phyloP scores from a whole-genome alignment of 768 basidiomycete genomes.

The Pholiota conissans region DNA sequence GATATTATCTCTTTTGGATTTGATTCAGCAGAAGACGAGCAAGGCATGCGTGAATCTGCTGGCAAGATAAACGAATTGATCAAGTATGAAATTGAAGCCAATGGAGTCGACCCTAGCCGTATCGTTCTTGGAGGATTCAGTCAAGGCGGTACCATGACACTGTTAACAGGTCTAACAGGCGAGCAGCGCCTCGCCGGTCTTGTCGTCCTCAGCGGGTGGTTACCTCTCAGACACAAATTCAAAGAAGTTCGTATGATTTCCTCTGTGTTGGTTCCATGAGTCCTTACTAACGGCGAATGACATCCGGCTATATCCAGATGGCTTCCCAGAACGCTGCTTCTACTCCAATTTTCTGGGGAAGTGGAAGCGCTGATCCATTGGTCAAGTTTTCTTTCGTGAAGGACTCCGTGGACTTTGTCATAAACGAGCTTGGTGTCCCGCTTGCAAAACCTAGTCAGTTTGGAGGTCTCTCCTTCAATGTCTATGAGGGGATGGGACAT shows the following conservation, averaged over 20 bases:
- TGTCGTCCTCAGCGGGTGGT: slow-evolving; percentile 75
- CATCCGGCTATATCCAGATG: slow-evolving; percentile 44
- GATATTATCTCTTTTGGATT: slow-evolving; percentile 71
- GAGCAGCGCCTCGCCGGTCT: slow-evolving; percentile 73
- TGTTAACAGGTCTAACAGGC: slow-evolving; percentile 71
- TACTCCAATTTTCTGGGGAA: slow-evolving; percentile 85
- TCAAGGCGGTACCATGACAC: slow-evolving; percentile 79
- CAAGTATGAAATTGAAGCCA: slow-evolving; percentile 63
- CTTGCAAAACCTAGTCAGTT: slow-evolving; percentile 36
- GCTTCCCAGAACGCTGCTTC: slow-evolving; percentile 54
- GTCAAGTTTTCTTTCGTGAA: slow-evolving; percentile 58
- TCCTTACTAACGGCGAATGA: slow-evolving; percentile 9
- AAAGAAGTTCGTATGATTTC: slow-evolving; percentile 55
- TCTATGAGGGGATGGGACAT: slow-evolving; percentile 71
- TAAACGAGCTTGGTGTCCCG: slow-evolving; percentile 51
- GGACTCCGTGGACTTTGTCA: slow-evolving; percentile 58
- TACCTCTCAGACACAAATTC: slow-evolving; percentile 67
- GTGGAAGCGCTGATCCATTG: slow-evolving; percentile 75
- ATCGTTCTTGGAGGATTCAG: slow-evolving; percentile 90
- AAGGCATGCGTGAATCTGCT: slow-evolving; percentile 70
- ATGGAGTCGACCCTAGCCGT: slow-evolving; percentile 64
- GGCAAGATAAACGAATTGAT: slow-evolving; percentile 67
- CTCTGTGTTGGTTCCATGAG: slow-evolving; percentile 1
- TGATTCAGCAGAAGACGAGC: slow-evolving; percentile 67
- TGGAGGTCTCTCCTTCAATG: slow-evolving; percentile 65